These are phyloP conservation scores for Coemansia pectinata DNA, from an alignment of 192 early-diverging fungal genomes.

Conservation along the genomic window DNA sequence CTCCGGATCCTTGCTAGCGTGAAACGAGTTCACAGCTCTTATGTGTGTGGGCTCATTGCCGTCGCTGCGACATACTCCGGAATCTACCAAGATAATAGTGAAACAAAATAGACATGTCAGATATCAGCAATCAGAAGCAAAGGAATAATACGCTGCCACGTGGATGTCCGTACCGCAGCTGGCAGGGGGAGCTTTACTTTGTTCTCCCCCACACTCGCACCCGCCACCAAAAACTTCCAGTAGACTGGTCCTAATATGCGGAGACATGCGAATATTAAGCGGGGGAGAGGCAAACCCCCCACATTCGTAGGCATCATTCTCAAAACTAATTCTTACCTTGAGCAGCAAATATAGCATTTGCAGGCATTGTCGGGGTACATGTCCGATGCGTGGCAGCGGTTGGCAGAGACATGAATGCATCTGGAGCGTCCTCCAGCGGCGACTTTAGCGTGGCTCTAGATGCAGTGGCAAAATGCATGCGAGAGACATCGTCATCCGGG, in stretches of 20 bases:
- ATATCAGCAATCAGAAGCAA: background rate
- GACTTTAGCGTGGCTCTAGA: conserved; percentile 11
- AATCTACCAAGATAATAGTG: background rate
- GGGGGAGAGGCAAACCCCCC: background rate
- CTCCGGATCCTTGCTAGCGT: background rate
- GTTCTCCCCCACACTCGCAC: background rate
- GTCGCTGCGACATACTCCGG: background rate
- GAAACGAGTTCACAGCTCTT: background rate
- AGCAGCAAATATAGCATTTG: conserved; percentile 27
- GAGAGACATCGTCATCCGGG: conserved; percentile 6
- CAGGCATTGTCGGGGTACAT: conserved; percentile 8
- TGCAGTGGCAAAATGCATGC: conserved; percentile 24
- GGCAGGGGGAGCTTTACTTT: background rate
- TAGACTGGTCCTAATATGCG: background rate
- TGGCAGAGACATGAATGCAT: conserved; percentile 38
- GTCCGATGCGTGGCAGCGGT: conserved; percentile 18
- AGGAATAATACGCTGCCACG: background rate
- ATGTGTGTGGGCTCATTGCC: background rate
- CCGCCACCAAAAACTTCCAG: conserved; percentile 3
- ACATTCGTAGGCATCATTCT: background rate
- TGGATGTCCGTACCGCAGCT: background rate
- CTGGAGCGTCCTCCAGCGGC: conserved; percentile 8
- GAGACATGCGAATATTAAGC: background rate
- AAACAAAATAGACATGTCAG: background rate
- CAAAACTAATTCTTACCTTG: conserved; percentile 16